Percentiles rank a stretch among this genome's conserved stretches.
Conservation (phyloP, 2,329 filamentous ascomycete species). For the Raffaelea albimanens region DNA sequence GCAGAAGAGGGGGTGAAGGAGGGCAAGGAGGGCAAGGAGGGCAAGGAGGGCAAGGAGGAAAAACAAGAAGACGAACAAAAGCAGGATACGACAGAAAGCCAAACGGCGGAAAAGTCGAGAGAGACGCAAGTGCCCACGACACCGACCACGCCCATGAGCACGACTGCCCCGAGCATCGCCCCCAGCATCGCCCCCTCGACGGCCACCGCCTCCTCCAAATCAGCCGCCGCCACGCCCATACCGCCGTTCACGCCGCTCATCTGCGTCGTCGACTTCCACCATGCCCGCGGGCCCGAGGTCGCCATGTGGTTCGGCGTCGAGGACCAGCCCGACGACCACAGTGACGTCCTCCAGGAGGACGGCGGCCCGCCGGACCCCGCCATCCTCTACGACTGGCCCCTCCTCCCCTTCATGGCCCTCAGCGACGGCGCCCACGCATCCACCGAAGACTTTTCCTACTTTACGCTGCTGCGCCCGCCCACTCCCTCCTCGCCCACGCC, state of each 20-base stretch:
- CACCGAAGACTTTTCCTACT: conserved; percentile 96
- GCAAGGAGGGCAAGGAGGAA: neutral
- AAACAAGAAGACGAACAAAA: neutral
- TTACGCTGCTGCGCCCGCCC: conserved; percentile 69
- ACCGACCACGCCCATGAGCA: neutral
- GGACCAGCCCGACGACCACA: too few relatives aligned
- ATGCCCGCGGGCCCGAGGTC: conserved; percentile 82
- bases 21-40: too few relatives aligned
- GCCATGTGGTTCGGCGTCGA: conserved; percentile 75
- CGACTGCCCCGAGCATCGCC: neutral
- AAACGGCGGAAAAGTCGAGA: neutral
- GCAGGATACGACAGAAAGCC: neutral
- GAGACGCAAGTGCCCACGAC: neutral
- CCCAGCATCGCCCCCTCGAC: neutral
- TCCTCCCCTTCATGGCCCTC: conserved; percentile 93
- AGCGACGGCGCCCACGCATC: conserved; percentile 94
- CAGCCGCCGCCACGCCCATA: conserved; percentile 16
- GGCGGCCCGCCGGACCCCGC: conserved; percentile 66
- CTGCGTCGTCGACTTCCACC: conserved; percentile 75
- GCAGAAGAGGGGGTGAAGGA: too few relatives aligned
- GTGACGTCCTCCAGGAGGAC: too few relatives aligned
- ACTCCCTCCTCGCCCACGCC: conserved; percentile 42
- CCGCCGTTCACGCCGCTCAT: conserved; percentile 55
- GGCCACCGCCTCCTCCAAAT: neutral
- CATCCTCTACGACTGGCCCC: conserved; percentile 75